Evolutionary conservation across 2,329 filamentous ascomycete genomes (phyloP).

Genomic region (Huntiella savannae): DNA sequence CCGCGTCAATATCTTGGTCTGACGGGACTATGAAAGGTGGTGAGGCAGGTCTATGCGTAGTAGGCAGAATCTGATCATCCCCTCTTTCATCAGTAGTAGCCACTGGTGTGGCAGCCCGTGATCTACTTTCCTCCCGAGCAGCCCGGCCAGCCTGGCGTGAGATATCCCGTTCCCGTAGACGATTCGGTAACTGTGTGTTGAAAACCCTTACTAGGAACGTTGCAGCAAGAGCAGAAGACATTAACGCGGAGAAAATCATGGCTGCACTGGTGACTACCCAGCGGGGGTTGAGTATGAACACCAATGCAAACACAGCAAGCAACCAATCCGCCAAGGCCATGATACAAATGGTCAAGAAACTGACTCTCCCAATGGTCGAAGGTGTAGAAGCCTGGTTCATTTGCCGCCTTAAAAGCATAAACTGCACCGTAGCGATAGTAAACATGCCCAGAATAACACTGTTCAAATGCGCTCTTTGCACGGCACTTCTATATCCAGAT

Average conservation of each 20-base stretch:
- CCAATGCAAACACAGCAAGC: constrained; percentile 18
- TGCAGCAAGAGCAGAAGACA: constrained; percentile 37
- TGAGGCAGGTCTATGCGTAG: constrained; percentile 10
- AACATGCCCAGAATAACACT: constrained; percentile 39
- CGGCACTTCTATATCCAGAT: constrained; percentile 40
- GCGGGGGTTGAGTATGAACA: constrained; percentile 10
- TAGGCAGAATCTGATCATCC: constrained; percentile 3
- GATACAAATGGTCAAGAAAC: constrained; percentile 42
- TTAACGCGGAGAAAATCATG: constrained; percentile 30
- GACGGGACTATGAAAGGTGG: constrained; percentile 39
- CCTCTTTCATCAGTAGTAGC: constrained; percentile 14
- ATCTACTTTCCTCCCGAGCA: background rate
- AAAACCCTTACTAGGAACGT: constrained; percentile 41
- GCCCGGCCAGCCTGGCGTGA: constrained; percentile 7
- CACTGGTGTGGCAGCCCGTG: constrained; percentile 16
- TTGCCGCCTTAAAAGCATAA: constrained; percentile 41
- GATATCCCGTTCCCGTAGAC: constrained; percentile 26
- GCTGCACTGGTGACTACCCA: constrained; percentile 35
- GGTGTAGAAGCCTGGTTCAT: constrained; percentile 49
- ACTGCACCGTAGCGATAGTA: constrained; percentile 38
- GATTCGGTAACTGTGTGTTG: constrained; percentile 35
- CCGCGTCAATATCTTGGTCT: constrained; percentile 43
- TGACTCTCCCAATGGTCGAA: constrained; percentile 46
- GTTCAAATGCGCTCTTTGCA: constrained; percentile 36
- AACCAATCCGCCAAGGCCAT: constrained; percentile 32